Percentiles rank a stretch among this genome's conserved stretches.
Evolutionary conservation across 306 rosid genomes (phyloP).

Genomic region (Morella rubra): DNA sequence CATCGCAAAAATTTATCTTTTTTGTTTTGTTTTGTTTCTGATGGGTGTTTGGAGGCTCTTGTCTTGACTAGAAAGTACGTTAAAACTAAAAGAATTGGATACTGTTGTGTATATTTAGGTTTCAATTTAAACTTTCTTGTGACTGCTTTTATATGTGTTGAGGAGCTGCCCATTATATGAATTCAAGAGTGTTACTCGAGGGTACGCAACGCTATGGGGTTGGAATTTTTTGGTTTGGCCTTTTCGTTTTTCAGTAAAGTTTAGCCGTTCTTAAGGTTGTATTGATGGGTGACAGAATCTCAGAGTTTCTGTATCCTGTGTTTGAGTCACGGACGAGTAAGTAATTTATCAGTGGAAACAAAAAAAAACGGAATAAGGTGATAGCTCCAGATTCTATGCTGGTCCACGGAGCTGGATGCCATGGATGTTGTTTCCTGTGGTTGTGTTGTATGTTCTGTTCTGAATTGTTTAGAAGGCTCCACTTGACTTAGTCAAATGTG

Average conservation of each 20-base stretch:
- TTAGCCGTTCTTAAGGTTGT: background rate
- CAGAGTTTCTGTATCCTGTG: background rate
- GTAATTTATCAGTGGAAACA: background rate
- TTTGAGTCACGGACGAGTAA: background rate
- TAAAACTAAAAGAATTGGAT: background rate
- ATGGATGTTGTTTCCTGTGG: background rate
- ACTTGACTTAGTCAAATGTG: too few relatives aligned
- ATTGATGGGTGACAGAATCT: background rate
- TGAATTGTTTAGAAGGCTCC: background rate
- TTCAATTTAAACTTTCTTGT: background rate
- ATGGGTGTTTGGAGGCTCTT: too few relatives aligned
- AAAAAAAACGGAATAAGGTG: background rate
- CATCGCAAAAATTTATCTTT: background rate
- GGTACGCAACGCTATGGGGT: background rate
- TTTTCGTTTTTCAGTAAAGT: background rate
- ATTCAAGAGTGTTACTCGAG: background rate
- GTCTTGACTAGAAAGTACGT: background rate
- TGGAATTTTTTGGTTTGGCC: background rate
- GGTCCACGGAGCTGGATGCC: background rate
- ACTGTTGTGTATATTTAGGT: background rate
- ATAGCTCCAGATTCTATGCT: background rate
- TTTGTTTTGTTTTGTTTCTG: background rate
- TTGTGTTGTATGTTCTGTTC: background rate
- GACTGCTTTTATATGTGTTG: background rate
- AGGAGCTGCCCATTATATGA: background rate